phyloP scores from a whole-genome alignment of 1,284 basidiomycete species.

The Boletus nobilissimus region DNA sequence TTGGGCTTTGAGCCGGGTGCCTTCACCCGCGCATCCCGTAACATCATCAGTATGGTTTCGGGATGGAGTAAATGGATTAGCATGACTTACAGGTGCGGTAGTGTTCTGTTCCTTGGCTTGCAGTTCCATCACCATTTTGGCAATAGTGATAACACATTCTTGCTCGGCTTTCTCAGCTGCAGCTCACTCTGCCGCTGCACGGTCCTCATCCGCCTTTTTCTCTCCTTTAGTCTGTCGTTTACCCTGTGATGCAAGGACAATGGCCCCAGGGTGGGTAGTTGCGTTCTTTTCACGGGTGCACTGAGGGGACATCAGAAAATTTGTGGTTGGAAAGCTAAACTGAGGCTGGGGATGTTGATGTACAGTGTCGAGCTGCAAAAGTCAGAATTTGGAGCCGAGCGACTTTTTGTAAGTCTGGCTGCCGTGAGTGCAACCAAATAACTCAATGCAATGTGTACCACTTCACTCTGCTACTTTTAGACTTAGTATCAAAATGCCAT shows the following conservation, averaged over 20 bases:
- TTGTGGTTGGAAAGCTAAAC: background rate
- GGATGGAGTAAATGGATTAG: background rate
- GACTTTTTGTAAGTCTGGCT: slow-evolving; percentile 7
- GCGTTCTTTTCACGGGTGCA: background rate
- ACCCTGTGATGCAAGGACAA: background rate
- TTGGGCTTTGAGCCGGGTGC: too few relatives aligned
- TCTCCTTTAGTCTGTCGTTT: background rate
- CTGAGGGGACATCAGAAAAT: background rate
- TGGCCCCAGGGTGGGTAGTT: background rate
- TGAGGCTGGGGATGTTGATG: background rate
- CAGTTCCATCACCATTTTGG: slow-evolving; percentile 13
- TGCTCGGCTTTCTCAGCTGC: slow-evolving; percentile 15
- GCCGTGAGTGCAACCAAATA: slow-evolving; percentile 12
- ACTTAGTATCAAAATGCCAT: background rate
- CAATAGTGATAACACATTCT: slow-evolving; percentile 8
- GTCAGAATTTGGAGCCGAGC: background rate
- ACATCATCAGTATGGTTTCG: background rate
- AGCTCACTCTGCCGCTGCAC: background rate
- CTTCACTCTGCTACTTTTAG: background rate
- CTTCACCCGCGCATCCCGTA: background rate
- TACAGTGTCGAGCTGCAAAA: background rate
- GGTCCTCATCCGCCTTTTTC: background rate
- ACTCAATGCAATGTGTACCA: slow-evolving; percentile 1
- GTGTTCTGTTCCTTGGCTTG: background rate
- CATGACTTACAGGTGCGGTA: background rate